Conservation (phyloP, 768 basidiomycete species). For the Tylopilus sp. region DNA sequence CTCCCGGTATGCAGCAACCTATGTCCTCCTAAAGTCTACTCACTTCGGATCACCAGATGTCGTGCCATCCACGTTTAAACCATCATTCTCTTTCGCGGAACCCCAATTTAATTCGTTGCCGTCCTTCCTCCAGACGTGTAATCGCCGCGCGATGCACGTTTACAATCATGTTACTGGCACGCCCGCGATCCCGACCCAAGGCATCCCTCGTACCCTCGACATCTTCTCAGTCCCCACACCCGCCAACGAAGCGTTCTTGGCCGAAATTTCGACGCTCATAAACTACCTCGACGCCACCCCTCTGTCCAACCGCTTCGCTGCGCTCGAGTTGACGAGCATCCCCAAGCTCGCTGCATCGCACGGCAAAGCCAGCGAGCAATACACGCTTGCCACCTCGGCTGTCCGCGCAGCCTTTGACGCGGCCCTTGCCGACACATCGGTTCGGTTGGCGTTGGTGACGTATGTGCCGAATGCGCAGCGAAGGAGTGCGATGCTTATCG, state of each 20-base stretch:
- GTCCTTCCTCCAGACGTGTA: conserved; percentile 54
- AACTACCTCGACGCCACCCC: conserved; percentile 43
- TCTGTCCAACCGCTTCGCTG: conserved; percentile 52
- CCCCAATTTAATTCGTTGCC: conserved; percentile 36
- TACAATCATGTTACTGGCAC: conserved; percentile 54
- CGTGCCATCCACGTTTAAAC: conserved; percentile 48
- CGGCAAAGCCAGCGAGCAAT: conserved; percentile 54
- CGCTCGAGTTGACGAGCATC: conserved; percentile 55
- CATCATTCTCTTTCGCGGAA: conserved; percentile 44
- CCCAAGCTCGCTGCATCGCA: conserved; percentile 42
- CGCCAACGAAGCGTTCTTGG: conserved; percentile 37
- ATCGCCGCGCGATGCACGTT: conserved; percentile 52
- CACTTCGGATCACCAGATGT: conserved; percentile 40
- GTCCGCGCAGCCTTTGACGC: conserved; percentile 48
- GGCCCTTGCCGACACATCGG: conserved; percentile 35
- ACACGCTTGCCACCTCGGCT: conserved; percentile 41
- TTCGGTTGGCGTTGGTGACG: conserved; percentile 54
- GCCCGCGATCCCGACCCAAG: conserved; percentile 29
- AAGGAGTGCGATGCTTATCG: conserved; percentile 39
- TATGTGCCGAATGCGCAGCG: conserved; percentile 36
- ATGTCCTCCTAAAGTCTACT: background rate
- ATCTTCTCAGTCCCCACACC: conserved; percentile 40
- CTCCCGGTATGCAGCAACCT: conserved; percentile 43
- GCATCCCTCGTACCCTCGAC: conserved; percentile 36
- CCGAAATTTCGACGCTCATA: conserved; percentile 43